Evolutionary conservation across 2,329 filamentous ascomycete genomes (phyloP).

Genomic region (Phyllosticta citribraziliensis): DNA sequence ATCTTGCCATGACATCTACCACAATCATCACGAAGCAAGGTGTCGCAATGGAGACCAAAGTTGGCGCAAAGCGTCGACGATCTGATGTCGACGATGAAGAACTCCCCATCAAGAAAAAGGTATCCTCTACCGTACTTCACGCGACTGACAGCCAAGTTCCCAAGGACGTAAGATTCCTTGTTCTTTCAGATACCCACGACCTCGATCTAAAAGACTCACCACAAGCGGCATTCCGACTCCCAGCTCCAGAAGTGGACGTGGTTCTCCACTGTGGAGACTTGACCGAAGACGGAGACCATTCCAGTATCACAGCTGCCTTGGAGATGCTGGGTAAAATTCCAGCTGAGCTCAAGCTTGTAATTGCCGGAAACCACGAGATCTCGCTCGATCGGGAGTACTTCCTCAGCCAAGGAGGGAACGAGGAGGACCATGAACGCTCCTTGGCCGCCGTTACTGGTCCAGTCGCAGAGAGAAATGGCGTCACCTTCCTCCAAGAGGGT

Average conservation of each 20-base stretch:
- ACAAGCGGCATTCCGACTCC: conserved; percentile 14
- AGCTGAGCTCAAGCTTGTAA: conserved; percentile 50
- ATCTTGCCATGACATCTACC: too few relatives aligned
- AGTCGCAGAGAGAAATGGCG: conserved; percentile 27
- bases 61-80: too few relatives aligned
- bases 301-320: conserved; percentile 39
- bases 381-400: conserved; percentile 45
- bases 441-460: conserved; percentile 13
- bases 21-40: too few relatives aligned
- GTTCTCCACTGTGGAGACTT: conserved; percentile 52
- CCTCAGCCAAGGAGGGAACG: conserved; percentile 14
- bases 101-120: too few relatives aligned
- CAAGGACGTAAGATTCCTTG: conserved; percentile 20
- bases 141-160: too few relatives aligned
- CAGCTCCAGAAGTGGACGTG: conserved; percentile 43
- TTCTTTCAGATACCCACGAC: conserved; percentile 37
- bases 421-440: conserved; percentile 16
- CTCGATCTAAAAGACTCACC: background rate
- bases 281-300: conserved; percentile 39
- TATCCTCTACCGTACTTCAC: too few relatives aligned
- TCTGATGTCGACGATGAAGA: too few relatives aligned
- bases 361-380: conserved; percentile 54
- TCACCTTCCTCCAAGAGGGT: conserved; percentile 48
- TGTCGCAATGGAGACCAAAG: too few relatives aligned
- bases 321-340: conserved; percentile 38